Base-by-base conservation (phyloP, 495 filamentous ascomycete genomes). In the Penicillium cinerascens region DNA sequence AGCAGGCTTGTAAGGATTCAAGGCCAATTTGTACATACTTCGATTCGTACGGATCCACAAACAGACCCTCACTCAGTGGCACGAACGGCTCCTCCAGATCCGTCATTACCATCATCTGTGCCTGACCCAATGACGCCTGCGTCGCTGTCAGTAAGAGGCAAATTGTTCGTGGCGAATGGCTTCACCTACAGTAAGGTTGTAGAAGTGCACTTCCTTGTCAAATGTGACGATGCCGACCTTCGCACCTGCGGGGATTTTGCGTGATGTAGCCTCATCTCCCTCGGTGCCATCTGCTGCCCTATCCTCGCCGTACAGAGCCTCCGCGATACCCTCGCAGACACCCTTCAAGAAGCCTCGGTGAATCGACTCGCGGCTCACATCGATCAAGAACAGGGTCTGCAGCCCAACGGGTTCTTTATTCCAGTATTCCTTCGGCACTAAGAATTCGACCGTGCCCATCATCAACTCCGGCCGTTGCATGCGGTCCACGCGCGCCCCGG, bases 341-440 rank as follows among this genome's bases (percentile, higher is more conserved):
- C 87, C 86, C 71, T 91, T 86, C n/a, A 97, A 58, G 58, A 91
- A 96, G 0, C 92, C 91, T 60, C 88, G 88, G 64, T 89, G 93
- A 51, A 87, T 82, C 1, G 95, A 85, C 65, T 95, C 92, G 57
- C 92, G 89, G 37, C 87, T 89, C 23, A 92, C 92, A 70, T 99
- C 93, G 52, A 99, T 87, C 54, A 95, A 65, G 67, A 99, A 97
- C 21, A 99, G 76, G 77, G 87, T 93, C 51, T 87, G 84, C 54
- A 97, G 70, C 15, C 88, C 87, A 16, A 92, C 88, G 0, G 91
- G 95, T 67, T 95, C 88, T 71, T 93, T 95, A 16, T 89, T 91
- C 92, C 91, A 97, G 70, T 97, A 97, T 69, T 99, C 93, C 71
- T 96, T 97, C 35, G 93, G 93, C 6, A 97, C 93, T 55, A 91